Evolutionary conservation across 305 asterid genomes (phyloP).

Genomic region (Solanum hybrid): DNA sequence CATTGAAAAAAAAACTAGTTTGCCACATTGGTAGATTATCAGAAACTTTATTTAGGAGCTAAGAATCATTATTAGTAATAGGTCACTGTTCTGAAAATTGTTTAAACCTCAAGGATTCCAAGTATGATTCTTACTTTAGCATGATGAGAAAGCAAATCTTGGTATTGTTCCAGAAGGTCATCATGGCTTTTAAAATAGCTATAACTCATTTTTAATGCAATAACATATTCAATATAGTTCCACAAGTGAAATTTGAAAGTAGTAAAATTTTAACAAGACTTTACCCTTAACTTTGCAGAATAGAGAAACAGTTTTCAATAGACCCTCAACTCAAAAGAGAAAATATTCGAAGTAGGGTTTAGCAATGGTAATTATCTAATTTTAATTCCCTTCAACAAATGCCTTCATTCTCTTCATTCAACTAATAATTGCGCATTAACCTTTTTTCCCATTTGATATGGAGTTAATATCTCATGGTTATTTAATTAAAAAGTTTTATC

Average conservation of each 20-base stretch:
- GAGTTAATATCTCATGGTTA: no score
- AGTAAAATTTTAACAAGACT: not conserved
- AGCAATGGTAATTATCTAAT: not conserved
- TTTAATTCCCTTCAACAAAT: not conserved
- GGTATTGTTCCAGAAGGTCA: not conserved
- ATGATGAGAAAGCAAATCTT: not conserved
- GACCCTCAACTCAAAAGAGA: not conserved
- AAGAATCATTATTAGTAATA: slow-evolving; percentile 23
- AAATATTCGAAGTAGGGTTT: not conserved
- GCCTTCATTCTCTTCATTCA: not conserved
- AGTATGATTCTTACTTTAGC: not conserved
- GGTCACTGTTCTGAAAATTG: not conserved
- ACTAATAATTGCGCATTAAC: not conserved
- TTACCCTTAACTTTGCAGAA: not conserved
- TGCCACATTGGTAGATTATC: not conserved
- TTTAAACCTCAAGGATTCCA: not conserved
- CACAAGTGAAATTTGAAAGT: not conserved
- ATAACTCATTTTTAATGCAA: not conserved
- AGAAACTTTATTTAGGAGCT: slow-evolving; percentile 39
- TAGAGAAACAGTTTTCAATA: no score
- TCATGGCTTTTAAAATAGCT: not conserved
- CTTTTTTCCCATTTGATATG: not conserved
- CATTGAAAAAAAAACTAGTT: not conserved
- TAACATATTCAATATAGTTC: not conserved
- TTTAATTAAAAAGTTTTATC: no score